phyloP scores from a whole-genome alignment of 2,329 filamentous ascomycete genomes.

The Dactylellina cionopaga region DNA sequence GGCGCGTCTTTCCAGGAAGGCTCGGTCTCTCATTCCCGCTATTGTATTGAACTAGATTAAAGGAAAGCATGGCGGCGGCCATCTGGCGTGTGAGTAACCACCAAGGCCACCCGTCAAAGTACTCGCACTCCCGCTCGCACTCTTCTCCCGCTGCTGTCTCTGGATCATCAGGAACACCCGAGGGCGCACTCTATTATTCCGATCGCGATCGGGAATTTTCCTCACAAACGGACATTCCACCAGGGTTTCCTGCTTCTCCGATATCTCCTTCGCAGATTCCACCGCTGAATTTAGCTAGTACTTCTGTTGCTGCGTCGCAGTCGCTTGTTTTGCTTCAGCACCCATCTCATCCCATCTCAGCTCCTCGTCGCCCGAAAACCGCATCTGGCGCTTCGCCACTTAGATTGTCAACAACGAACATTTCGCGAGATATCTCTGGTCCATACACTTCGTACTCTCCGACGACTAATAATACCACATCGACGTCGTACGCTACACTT shows the following conservation, averaged over 20 bases:
- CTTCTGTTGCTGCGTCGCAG: slow-evolving; percentile 18
- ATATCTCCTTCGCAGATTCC: neutral
- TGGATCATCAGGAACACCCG: neutral
- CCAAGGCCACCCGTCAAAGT: slow-evolving; percentile 8
- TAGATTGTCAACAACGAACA: slow-evolving; percentile 22
- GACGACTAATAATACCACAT: slow-evolving; percentile 11
- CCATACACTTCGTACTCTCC: slow-evolving; percentile 6
- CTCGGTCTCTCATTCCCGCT: neutral
- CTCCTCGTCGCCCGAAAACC: slow-evolving; percentile 19
- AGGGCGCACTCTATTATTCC: slow-evolving; percentile 6
- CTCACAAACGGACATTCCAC: neutral
- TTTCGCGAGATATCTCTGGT: neutral
- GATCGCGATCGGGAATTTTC: slow-evolving; percentile 10
- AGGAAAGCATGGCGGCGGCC: slow-evolving; percentile 35
- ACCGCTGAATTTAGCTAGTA: slow-evolving; percentile 6
- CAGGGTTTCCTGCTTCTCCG: slow-evolving; percentile 6
- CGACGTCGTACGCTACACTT: slow-evolving; percentile 41
- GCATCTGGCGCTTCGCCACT: slow-evolving; percentile 24
- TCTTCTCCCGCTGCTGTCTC: slow-evolving; percentile 37
- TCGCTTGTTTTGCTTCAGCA: slow-evolving; percentile 45
- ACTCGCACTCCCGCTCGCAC: slow-evolving; percentile 44
- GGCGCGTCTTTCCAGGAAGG: slow-evolving; percentile 37
- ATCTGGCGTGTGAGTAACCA: slow-evolving; percentile 47
- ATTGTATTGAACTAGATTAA: neutral
- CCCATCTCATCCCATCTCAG: slow-evolving; percentile 36